Evolutionary conservation across 371 early-diverging fungal species (phyloP).

Genomic region (Amoeboaphelidium protococcarum): DNA sequence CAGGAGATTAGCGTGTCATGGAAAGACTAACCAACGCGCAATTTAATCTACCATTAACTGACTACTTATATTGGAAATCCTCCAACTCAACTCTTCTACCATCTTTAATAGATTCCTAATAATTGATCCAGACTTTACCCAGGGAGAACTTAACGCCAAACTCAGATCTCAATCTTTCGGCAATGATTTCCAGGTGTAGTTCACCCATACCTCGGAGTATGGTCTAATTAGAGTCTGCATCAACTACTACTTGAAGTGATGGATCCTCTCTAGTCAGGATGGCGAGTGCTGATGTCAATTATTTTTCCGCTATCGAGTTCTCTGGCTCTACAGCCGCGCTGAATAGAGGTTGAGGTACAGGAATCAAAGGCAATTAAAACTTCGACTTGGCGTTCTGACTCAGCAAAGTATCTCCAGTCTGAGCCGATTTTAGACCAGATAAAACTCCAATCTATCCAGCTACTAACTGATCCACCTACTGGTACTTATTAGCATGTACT

Average conservation of each 20-base stretch:
- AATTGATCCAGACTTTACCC: slow-evolving; percentile 63
- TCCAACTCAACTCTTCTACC: background rate
- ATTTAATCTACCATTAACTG: background rate
- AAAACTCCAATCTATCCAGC: background rate
- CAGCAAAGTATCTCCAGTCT: background rate
- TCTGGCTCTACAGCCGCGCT: slow-evolving; percentile 56
- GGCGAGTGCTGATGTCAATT: slow-evolving; percentile 41
- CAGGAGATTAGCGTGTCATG: background rate
- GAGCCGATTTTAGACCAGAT: background rate
- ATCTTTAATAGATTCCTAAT: slow-evolving; percentile 32
- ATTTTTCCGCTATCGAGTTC: slow-evolving; percentile 41
- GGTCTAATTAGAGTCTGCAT: slow-evolving; percentile 67
- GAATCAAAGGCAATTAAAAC: too few relatives aligned
- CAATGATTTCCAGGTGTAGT: slow-evolving; percentile 71
- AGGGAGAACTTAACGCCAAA: slow-evolving; percentile 49
- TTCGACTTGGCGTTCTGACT: background rate
- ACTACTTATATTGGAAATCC: background rate
- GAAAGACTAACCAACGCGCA: background rate
- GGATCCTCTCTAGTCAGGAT: slow-evolving; percentile 67
- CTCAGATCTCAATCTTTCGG: slow-evolving; percentile 43
- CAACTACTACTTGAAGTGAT: slow-evolving; percentile 36
- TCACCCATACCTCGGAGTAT: slow-evolving; percentile 90
- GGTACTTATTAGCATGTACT: background rate
- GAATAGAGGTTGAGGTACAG: too few relatives aligned
- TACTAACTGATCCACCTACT: background rate